A percentile compares a stretch with the other conserved stretches of the same genome.
phyloP scores from a whole-genome alignment of 768 basidiomycete genomes.

The Boletus rubescentipes region DNA sequence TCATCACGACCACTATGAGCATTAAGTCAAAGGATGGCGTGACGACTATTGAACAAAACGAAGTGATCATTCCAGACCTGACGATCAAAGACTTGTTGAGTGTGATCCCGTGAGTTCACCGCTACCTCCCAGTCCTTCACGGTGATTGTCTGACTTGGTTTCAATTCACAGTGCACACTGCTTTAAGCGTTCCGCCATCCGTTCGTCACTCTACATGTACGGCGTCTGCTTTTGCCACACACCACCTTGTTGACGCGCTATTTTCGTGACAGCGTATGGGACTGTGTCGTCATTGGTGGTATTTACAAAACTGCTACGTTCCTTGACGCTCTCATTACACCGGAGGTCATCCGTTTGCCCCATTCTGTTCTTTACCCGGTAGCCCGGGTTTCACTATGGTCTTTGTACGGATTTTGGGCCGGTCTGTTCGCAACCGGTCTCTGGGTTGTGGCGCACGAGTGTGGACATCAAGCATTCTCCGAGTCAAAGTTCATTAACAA shows the following conservation, averaged over 20 bases:
- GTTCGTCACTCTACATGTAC: conserved; percentile 77
- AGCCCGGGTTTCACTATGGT: conserved; percentile 69
- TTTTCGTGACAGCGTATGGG: conserved; percentile 56
- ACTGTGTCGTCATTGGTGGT: conserved; percentile 64
- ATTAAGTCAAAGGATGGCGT: conserved; percentile 12
- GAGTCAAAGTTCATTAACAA: conserved; percentile 91
- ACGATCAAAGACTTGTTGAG: conserved; percentile 84
- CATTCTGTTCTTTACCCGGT: conserved; percentile 61
- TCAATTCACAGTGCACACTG: conserved; percentile 64
- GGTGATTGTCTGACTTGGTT: background rate
- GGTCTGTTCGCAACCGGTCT: conserved; percentile 90
- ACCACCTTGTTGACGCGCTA: conserved; percentile 12
- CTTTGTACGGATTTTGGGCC: conserved; percentile 74
- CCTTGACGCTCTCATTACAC: conserved; percentile 62
- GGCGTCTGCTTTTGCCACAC: conserved; percentile 19
- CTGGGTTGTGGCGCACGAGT: conserved; percentile 95
- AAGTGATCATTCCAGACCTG: conserved; percentile 75
- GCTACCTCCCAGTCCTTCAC: conserved; percentile 1
- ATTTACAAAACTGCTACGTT: conserved; percentile 68
- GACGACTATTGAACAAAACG: conserved; percentile 51
- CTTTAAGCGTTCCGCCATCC: conserved; percentile 84
- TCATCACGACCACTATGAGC: conserved; percentile 22
- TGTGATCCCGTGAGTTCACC: conserved; percentile 69
- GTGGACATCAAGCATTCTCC: conserved; percentile 96
- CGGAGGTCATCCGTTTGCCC: conserved; percentile 52